Percentiles rank a stretch among this genome's conserved stretches.
phyloP scores from a whole-genome alignment of 2,329 filamentous ascomycete genomes.

The Sclerotinia minor region DNA sequence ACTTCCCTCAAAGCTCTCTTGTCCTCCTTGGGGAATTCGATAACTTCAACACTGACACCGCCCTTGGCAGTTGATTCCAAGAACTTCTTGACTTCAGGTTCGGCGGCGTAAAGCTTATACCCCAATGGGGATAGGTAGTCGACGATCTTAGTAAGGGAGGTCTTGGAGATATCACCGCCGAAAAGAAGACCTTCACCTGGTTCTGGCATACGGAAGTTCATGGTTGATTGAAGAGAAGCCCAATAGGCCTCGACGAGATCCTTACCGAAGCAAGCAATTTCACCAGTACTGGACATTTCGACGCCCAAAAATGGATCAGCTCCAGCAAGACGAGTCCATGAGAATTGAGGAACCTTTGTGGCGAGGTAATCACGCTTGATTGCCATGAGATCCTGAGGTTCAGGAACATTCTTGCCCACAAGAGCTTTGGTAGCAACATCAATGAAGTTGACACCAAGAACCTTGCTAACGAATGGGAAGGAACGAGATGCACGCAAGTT shows the following conservation, averaged over 20 bases:
- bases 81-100: conserved; percentile 76
- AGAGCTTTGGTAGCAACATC: conserved; percentile 89
- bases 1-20: conserved; percentile 93
- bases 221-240: conserved; percentile 91
- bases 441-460: conserved; percentile 94
- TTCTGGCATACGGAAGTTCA: conserved; percentile 98
- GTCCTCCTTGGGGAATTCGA: conserved; percentile 95
- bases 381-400: conserved; percentile 84
- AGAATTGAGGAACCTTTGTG: conserved; percentile 98
- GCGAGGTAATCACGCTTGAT: conserved; percentile 88
- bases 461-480: conserved; percentile 98
- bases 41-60: conserved; percentile 75
- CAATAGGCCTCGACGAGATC: conserved; percentile 96
- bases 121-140: conserved; percentile 85
- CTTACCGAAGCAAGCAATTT: conserved; percentile 98
- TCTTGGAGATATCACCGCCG: conserved; percentile 75
- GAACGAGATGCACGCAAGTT: conserved; percentile 96
- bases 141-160: conserved; percentile 74
- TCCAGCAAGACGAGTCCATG: conserved; percentile 95
- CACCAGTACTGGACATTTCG: conserved; percentile 95
- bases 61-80: conserved; percentile 71
- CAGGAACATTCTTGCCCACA: conserved; percentile 79
- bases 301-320: conserved; percentile 97
- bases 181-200: conserved; percentile 94
- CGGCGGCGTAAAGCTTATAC: conserved; percentile 92